Conservation (phyloP, 306 rosid genomes). For the Ammopiptanthus mongolicus region DNA sequence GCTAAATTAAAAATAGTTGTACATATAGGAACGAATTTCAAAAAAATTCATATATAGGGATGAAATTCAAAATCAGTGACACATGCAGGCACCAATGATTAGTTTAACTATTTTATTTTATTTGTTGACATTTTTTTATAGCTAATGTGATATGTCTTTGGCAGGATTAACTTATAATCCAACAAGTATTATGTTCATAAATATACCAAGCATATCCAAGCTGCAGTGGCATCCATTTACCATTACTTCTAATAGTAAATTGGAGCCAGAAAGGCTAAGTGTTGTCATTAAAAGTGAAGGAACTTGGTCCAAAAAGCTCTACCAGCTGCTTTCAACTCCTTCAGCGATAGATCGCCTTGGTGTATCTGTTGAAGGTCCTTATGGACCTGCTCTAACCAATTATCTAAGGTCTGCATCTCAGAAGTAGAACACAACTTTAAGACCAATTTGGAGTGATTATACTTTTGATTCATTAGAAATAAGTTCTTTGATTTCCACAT, state of each 20-base stretch:
- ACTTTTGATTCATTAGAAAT: background rate
- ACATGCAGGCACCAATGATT: no score
- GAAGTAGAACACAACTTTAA: background rate
- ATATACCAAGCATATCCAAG: slow-evolving; percentile 68
- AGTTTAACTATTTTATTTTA: no score
- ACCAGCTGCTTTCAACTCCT: slow-evolving; percentile 52
- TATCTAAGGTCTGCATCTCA: slow-evolving; percentile 39
- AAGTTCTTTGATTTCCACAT: background rate
- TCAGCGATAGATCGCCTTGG: slow-evolving; percentile 35
- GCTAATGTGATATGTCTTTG: background rate
- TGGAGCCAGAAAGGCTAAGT: slow-evolving; percentile 60
- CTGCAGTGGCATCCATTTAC: slow-evolving; percentile 97
- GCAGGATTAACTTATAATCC: slow-evolving; percentile 65
- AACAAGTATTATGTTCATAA: slow-evolving; percentile 65
- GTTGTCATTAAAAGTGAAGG: slow-evolving; percentile 69
- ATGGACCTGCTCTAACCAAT: slow-evolving; percentile 56
- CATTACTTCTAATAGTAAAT: slow-evolving; percentile 54
- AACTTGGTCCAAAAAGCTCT: slow-evolving; percentile 61
- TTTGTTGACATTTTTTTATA: no score
- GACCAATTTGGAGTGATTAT: background rate
- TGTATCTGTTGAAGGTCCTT: slow-evolving; percentile 79
- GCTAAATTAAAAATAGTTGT: no score
- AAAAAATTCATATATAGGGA: no score
- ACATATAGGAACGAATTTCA: no score
- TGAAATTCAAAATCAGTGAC: no score